Conservation (phyloP, 306 rosid genomes). For the Corylus americana region DNA sequence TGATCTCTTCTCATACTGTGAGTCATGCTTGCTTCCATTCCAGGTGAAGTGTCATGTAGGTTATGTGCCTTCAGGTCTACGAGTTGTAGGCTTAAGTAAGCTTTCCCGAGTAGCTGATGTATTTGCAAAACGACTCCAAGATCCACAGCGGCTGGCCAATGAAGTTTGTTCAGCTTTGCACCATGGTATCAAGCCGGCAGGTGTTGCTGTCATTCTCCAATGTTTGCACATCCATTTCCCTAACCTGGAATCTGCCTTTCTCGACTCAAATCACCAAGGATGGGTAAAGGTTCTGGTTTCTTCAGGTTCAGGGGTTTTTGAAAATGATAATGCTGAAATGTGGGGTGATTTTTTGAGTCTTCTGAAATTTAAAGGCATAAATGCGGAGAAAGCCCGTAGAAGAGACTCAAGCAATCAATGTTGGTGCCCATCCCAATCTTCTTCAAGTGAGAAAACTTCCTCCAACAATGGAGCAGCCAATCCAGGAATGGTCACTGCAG, state of each 20-base stretch:
- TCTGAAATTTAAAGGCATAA: slow-evolving; percentile 66
- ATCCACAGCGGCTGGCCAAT: slow-evolving; percentile 71
- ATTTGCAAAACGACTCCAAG: slow-evolving; percentile 62
- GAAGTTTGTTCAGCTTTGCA: slow-evolving; percentile 58
- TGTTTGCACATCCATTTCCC: slow-evolving; percentile 81
- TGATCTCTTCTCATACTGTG: slow-evolving; percentile 84
- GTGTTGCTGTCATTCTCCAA: slow-evolving; percentile 72
- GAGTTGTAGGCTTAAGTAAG: slow-evolving; percentile 92
- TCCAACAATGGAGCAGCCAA: slow-evolving; percentile 41
- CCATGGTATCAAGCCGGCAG: slow-evolving; percentile 79
- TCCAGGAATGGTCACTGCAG: slow-evolving; percentile 65
- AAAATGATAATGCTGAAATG: slow-evolving; percentile 48
- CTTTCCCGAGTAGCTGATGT: slow-evolving; percentile 78
- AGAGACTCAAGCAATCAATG: slow-evolving; percentile 38
- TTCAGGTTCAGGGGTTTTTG: slow-evolving; percentile 81
- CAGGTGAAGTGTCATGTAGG: slow-evolving; percentile 92
- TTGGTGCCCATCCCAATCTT: slow-evolving; percentile 76
- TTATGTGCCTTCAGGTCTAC: slow-evolving; percentile 79
- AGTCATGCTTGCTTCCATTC: slow-evolving; percentile 94
- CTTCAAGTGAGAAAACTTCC: slow-evolving; percentile 45
- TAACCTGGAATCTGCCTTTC: slow-evolving; percentile 53
- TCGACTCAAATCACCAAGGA: slow-evolving; percentile 59
- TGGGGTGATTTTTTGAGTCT: slow-evolving; percentile 80
- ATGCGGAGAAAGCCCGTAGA: slow-evolving; percentile 32
- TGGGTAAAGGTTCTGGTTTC: slow-evolving; percentile 65